These are phyloP conservation scores for Eimeria acervulina DNA, from an alignment of 169 alveolate genomes.

Conservation along the genomic window DNA sequence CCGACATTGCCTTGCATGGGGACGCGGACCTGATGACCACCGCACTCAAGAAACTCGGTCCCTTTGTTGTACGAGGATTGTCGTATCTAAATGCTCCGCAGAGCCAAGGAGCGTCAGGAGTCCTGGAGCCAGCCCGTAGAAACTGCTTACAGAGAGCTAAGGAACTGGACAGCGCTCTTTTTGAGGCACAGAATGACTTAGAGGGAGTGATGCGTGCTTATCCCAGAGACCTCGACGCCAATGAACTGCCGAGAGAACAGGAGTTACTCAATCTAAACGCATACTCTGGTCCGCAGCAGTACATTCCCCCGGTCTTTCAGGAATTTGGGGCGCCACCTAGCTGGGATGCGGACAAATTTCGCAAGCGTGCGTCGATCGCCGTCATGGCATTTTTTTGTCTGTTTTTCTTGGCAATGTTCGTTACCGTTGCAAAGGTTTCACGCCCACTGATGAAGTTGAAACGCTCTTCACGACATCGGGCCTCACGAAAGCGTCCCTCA, in stretches of 20 bases:
- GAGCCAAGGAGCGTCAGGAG: not conserved
- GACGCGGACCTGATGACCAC: not conserved
- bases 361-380: not conserved
- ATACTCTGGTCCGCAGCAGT: not conserved
- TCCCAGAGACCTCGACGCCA: not conserved
- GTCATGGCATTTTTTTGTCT: not conserved
- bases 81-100: conserved; percentile 23
- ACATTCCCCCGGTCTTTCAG: not conserved
- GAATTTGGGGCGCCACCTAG: not conserved
- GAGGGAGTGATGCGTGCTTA: not conserved
- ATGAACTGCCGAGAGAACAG: not conserved
- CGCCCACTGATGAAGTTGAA: not conserved
- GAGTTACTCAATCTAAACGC: not conserved
- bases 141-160: not conserved
- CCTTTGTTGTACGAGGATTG: not conserved
- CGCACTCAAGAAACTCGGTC: not conserved
- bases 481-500: not conserved
- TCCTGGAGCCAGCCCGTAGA: not conserved
- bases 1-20: not conserved
- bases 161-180: not conserved
- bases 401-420: not conserved
- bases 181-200: not conserved
- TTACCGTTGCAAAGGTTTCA: not conserved
- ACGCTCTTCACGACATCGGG: not conserved
- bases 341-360: not conserved